Evolutionary conservation across 2,329 filamentous ascomycete genomes (phyloP).

Genomic region (Aspergillus quadricinctus): DNA sequence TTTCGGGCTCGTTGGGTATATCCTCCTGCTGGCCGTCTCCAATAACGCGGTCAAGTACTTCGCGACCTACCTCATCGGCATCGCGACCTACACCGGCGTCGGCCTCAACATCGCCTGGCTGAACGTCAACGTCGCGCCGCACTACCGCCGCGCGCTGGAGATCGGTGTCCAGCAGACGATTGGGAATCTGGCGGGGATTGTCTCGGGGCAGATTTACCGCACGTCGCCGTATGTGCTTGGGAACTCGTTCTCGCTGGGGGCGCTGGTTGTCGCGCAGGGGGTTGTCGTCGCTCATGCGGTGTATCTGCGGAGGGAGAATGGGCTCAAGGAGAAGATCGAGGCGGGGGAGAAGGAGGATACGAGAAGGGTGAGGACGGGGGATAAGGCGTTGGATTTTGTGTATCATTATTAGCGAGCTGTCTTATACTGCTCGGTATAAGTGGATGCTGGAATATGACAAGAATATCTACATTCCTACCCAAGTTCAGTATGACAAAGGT

Average conservation of each 20-base stretch:
- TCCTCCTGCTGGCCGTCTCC: conserved; percentile 46
- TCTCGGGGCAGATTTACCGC: conserved; percentile 46
- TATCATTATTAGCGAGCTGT: conserved; percentile 39
- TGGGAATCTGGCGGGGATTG: conserved; percentile 47
- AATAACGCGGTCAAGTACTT: conserved; percentile 50
- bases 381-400: conserved; percentile 46
- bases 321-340: conserved; percentile 35
- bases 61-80: conserved; percentile 46
- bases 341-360: conserved; percentile 40
- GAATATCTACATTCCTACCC: too few species aligned
- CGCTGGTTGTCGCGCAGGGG: conserved; percentile 31
- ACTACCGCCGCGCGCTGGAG: conserved; percentile 47
- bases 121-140: conserved; percentile 46
- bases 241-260: conserved; percentile 35
- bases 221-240: conserved; percentile 33
- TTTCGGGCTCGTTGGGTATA: conserved; percentile 48
- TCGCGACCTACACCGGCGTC: conserved; percentile 46
- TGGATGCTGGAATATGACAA: too few species aligned
- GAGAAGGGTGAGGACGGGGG: conserved; percentile 45
- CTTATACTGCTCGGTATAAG: too few species aligned
- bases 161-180: conserved; percentile 47
- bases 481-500: too few species aligned
- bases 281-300: conserved; percentile 39
- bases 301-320: conserved; percentile 43
- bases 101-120: conserved; percentile 48